Conservation (phyloP, 192 early-diverging fungal genomes). For the Gamsiella multidivaricata region DNA sequence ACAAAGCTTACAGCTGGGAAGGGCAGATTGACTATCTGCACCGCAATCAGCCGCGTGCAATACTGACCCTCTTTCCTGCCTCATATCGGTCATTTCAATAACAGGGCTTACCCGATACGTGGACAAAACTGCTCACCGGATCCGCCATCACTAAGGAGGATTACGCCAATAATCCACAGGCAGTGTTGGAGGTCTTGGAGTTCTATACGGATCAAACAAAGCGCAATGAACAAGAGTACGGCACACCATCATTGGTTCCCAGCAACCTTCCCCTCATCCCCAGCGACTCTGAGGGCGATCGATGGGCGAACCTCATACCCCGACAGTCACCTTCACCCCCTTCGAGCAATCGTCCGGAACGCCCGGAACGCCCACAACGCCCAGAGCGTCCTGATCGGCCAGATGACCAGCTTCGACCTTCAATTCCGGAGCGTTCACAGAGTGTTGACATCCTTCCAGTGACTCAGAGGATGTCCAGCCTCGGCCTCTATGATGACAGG, state of each 20-base stretch:
- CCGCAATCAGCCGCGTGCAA: too few species aligned
- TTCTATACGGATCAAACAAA: conserved; percentile 95
- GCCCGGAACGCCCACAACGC: conserved; percentile 45
- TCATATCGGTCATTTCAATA: background rate
- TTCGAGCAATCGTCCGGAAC: conserved; percentile 24
- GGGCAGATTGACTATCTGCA: too few species aligned
- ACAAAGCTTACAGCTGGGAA: background rate
- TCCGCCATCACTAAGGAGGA: conserved; percentile 98
- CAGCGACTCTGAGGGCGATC: conserved; percentile 55
- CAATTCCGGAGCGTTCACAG: conserved; percentile 51
- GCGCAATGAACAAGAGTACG: conserved; percentile 67
- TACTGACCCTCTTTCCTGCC: background rate
- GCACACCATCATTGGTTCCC: conserved; percentile 49
- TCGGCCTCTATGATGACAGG: conserved; percentile 38
- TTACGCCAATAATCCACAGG: conserved; percentile 97
- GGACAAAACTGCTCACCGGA: conserved; percentile 91
- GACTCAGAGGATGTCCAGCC: conserved; percentile 43
- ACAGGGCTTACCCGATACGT: conserved; percentile 94
- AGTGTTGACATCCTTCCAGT: conserved; percentile 46
- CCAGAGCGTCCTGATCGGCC: conserved; percentile 55
- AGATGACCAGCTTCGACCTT: conserved; percentile 43
- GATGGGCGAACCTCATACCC: conserved; percentile 71
- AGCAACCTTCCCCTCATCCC: conserved; percentile 43
- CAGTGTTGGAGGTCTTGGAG: conserved; percentile 96
- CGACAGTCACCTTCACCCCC: conserved; percentile 44